Evolutionary conservation across 495 filamentous ascomycete genomes (phyloP), one percentile per base, ranked within the genome.

Genomic region (Durotheca rogersii): DNA sequence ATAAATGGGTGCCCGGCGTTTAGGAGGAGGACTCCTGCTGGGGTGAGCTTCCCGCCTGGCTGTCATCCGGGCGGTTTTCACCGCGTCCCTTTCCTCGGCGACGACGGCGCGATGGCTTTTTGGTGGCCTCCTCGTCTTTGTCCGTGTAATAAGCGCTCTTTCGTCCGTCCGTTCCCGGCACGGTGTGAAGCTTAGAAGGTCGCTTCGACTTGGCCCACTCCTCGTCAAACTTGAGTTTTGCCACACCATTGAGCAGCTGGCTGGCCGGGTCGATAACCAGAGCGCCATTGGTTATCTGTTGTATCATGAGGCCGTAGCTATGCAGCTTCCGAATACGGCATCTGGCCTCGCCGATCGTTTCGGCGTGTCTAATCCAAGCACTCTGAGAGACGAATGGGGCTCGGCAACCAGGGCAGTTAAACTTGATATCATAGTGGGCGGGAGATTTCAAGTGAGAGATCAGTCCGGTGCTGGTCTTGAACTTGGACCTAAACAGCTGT

Each of bases 341-440:
- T 6, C 40, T 58, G n/a, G 33, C 2, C 14, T 7, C 21, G 18
- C 32, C 47, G 29, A 67, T 60, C 1, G 61, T 60, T 37, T 69
- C 67, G 15, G 54, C 61, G 23, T 72, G 71, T 44, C 68, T 64
- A 6, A 61, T 58, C 25, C 69, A 55, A 9, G 64, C 53, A 18
- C 60, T 45, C 9, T 46, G 48, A 19, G 44, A 51, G n/a, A 45
- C 44, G 51, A 70, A 74, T 25, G 38, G 52, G 0, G 20, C 35
- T 21, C 46, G 43, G 47, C 71, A 74, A 19, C 41, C 44, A 1
- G 62, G 65, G 51, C 71, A 74, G 34, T 56, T 48, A 3, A 70
- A 49, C 9, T 46, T 55, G 3, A n/a, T 7, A 1, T 49, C 44
- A 2, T 33, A 35, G 39, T 76, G 69, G 9, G 41, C 45, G 0